phyloP scores from a whole-genome alignment of 2,329 filamentous ascomycete species.

The Blumeriella jaapii region DNA sequence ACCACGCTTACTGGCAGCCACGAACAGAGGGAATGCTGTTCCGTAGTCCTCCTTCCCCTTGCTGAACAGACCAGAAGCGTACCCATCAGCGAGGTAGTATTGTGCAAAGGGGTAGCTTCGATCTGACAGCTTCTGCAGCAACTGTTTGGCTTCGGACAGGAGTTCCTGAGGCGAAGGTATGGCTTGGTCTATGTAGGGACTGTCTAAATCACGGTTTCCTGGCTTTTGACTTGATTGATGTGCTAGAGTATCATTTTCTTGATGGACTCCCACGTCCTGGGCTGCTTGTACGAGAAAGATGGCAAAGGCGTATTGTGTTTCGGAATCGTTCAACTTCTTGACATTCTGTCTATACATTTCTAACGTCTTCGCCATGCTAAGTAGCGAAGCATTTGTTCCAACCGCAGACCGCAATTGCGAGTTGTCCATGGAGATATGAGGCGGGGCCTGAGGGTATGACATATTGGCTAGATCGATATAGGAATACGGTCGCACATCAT shows the following conservation, averaged over 20 bases:
- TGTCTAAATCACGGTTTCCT: constrained; percentile 35
- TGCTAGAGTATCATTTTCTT: constrained; percentile 29
- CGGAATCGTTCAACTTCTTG: constrained; percentile 87
- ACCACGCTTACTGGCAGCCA: constrained; percentile 89
- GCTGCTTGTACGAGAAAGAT: constrained; percentile 87
- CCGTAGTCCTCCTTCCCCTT: constrained; percentile 90
- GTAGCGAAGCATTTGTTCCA: constrained; percentile 79
- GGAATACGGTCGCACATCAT: constrained; percentile 24
- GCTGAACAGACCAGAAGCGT: constrained; percentile 86
- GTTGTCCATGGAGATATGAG: constrained; percentile 53
- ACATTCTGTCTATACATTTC: constrained; percentile 97
- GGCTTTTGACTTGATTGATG: constrained; percentile 32
- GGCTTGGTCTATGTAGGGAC: constrained; percentile 34
- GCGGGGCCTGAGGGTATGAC: constrained; percentile 28
- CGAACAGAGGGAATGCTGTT: constrained; percentile 82
- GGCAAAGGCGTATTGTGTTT: constrained; percentile 92
- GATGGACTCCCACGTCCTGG: constrained; percentile 57
- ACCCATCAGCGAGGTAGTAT: constrained; percentile 93
- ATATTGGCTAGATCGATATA: constrained; percentile 43
- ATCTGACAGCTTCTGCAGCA: constrained; percentile 76
- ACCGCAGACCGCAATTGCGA: constrained; percentile 66
- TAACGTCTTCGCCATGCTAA: constrained; percentile 85
- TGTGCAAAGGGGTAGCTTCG: constrained; percentile 92
- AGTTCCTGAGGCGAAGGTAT: constrained; percentile 53
- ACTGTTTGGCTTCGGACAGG: constrained; percentile 76